Evolutionary conservation across 768 basidiomycete species (phyloP).

Genomic region (Panellus pusillus): DNA sequence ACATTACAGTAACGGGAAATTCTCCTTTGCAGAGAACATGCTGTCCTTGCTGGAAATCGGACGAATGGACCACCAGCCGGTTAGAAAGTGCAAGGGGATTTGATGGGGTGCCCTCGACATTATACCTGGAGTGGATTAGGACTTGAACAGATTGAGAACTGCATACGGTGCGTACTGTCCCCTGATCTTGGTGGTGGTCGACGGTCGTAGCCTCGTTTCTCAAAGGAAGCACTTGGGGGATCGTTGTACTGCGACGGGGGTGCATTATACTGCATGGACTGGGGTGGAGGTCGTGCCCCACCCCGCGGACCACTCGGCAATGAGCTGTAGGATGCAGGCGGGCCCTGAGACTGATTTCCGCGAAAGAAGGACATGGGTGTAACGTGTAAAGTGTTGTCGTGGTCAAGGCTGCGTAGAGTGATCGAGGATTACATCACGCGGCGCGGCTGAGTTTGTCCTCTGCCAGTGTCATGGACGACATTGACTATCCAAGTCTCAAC

Average conservation of each 20-base stretch:
- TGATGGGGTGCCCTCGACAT: slow-evolving; percentile 61
- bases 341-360: not conserved
- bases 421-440: not conserved
- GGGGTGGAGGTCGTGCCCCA: slow-evolving; percentile 36
- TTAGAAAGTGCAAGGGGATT: slow-evolving; percentile 76
- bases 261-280: slow-evolving; percentile 41
- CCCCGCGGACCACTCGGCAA: slow-evolving; percentile 36
- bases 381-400: slow-evolving; percentile 7
- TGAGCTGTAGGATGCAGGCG: slow-evolving; percentile 24
- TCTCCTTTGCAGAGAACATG: slow-evolving; percentile 76
- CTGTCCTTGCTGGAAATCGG: slow-evolving; percentile 70
- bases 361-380: slow-evolving; percentile 31
- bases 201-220: slow-evolving; percentile 46
- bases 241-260: slow-evolving; percentile 51
- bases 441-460: not conserved
- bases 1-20: slow-evolving; percentile 78
- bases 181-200: slow-evolving; percentile 31
- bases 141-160: slow-evolving; percentile 1
- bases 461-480: slow-evolving; percentile 1
- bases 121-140: slow-evolving; percentile 39
- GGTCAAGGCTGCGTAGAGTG: slow-evolving; percentile 10
- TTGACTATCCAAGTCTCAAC: not conserved
- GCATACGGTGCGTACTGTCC: slow-evolving; percentile 26
- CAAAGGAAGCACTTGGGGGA: slow-evolving; percentile 47
- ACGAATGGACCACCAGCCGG: slow-evolving; percentile 75